Conservation (phyloP, 495 filamentous ascomycete genomes). For the Cercophora newfieldiana region DNA sequence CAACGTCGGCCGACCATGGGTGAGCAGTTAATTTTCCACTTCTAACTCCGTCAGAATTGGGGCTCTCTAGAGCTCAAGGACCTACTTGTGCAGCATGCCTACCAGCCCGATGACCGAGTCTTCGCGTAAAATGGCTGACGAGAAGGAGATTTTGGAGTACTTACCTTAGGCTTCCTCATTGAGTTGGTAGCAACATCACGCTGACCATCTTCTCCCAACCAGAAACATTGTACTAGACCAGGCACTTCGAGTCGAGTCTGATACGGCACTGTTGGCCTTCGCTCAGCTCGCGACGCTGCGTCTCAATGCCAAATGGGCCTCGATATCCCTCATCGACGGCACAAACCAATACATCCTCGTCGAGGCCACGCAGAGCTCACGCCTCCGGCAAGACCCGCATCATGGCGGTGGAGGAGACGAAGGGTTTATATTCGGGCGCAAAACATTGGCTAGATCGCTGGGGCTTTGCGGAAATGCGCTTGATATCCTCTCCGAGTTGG, state of each 20-base stretch:
- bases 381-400: conserved; percentile 8
- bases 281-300: conserved; percentile 20
- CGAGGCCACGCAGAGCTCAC: conserved; percentile 22
- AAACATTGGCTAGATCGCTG: conserved; percentile 18
- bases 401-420: conserved; percentile 15
- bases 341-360: conserved; percentile 24
- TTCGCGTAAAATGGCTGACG: conserved; percentile 4
- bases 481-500: conserved; percentile 6
- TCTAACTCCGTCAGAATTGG: not conserved
- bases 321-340: conserved; percentile 24
- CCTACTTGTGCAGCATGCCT: conserved; percentile 1
- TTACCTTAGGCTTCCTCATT: conserved; percentile 1
- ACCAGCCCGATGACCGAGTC: conserved; percentile 8
- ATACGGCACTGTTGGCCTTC: conserved; percentile 13
- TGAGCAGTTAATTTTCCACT: conserved; percentile 7
- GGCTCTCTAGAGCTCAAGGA: conserved; percentile 3
- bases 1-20: conserved; percentile 1
- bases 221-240: conserved; percentile 13
- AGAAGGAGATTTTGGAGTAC: conserved; percentile 1
- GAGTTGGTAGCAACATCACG: conserved; percentile 1
- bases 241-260: conserved; percentile 4
- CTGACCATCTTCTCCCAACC: conserved; percentile 1
- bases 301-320: conserved; percentile 11
- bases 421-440: conserved; percentile 17
- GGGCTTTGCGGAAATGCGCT: conserved; percentile 23